A percentile compares a stretch with the other conserved stretches of the same genome.
Evolutionary conservation across 352 stramenopile species (phyloP).

Genomic region (Plasmopara halstedii): DNA sequence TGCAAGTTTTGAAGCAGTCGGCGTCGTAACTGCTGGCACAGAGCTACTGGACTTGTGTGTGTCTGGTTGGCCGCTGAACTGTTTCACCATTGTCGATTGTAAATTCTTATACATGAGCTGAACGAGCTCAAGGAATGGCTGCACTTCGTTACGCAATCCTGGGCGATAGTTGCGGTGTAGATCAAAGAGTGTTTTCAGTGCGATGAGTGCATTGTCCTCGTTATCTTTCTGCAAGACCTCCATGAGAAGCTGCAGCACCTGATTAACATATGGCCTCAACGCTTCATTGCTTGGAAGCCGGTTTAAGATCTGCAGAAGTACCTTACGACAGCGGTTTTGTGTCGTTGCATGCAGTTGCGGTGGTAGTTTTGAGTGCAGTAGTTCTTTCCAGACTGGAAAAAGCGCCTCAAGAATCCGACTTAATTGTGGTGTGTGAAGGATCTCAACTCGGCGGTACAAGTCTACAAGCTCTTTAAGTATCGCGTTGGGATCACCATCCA

Average conservation of each 20-base stretch:
- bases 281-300: conserved; percentile 92
- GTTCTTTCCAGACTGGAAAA: conserved; percentile 83
- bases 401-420: conserved; percentile 86
- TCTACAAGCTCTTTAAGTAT: conserved; percentile 83
- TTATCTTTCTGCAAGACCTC: conserved; percentile 93
- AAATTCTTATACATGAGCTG: conserved; percentile 89
- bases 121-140: conserved; percentile 81
- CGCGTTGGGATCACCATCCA: conserved; percentile 61
- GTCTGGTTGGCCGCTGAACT: conserved; percentile 60
- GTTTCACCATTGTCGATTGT: conserved; percentile 74
- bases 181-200: conserved; percentile 94
- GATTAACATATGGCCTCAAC: conserved; percentile 89
- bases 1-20: conserved; percentile 16
- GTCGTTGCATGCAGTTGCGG: conserved; percentile 71
- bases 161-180: conserved; percentile 95
- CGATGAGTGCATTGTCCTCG: conserved; percentile 95
- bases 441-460: conserved; percentile 79
- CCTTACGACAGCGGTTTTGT: conserved; percentile 86
- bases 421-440: conserved; percentile 88
- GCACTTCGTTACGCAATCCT: conserved; percentile 85
- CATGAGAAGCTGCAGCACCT: conserved; percentile 90
- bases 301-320: conserved; percentile 93
- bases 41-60: conserved; percentile 18
- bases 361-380: conserved; percentile 70
- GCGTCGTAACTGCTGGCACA: conserved; percentile 12